phyloP scores from a whole-genome alignment of 2,329 filamentous ascomycete species.

The Fusarium sp. region DNA sequence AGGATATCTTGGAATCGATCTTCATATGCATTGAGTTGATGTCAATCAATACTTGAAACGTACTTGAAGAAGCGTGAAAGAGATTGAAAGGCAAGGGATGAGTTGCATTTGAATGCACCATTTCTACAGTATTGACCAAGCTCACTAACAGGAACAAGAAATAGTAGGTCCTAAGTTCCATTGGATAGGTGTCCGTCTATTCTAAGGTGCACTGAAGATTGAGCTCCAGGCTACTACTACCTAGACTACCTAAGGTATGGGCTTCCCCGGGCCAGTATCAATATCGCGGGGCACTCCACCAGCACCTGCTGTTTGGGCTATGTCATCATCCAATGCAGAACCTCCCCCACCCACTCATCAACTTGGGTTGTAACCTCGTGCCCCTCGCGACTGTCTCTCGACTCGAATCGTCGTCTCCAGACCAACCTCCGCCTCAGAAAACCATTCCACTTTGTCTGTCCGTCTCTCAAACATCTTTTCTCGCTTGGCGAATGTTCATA shows the following conservation, averaged over 20 bases:
- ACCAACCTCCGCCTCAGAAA: conserved; percentile 36
- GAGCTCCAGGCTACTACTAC: not conserved
- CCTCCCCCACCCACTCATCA: conserved; percentile 33
- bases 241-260: no score
- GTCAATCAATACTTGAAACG: conserved; percentile 12
- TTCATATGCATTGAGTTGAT: conserved; percentile 8
- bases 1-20: conserved; percentile 18
- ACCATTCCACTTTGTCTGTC: conserved; percentile 40
- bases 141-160: not conserved
- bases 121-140: not conserved
- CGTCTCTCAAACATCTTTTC: conserved; percentile 13
- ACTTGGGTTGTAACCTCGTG: conserved; percentile 34
- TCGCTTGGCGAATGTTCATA: conserved; percentile 27
- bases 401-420: conserved; percentile 19
- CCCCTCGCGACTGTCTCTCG: conserved; percentile 29
- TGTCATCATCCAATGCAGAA: conserved; percentile 39
- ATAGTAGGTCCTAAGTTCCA: not conserved
- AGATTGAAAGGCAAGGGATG: not conserved
- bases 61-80: not conserved
- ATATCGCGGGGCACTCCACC: conserved; percentile 42
- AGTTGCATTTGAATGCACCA: not conserved
- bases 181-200: not conserved
- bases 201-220: not conserved
- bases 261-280: not conserved
- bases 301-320: conserved; percentile 9